Base-by-base conservation (phyloP, 2,329 filamentous ascomycete genomes). In the Epichloe sibirici region DNA sequence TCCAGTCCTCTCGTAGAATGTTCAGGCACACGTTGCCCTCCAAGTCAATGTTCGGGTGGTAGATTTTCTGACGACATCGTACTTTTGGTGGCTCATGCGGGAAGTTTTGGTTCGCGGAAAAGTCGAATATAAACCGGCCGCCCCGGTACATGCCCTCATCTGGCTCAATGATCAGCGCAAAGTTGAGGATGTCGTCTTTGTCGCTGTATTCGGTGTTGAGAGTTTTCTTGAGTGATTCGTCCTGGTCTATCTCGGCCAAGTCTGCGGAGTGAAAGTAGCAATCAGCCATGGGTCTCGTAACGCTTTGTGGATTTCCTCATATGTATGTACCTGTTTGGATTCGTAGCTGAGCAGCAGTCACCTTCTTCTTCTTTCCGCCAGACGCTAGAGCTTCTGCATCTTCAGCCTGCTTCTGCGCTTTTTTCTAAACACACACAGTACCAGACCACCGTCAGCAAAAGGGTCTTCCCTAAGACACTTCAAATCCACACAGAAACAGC, bases 1-100 rank as follows among this genome's bases (percentile, higher is more conserved):
- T 98, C 93, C 93, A 98, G 73, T 98, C 93, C 73, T 98, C 93
- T 56, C 93, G 78, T 64, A 98, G 71, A 63, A 98, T 98, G 69
- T 98, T 98, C 64, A 98, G 73, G 74, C 93, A 98, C 57, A 98
- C 90, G 66, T 98, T 98, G 61, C 93, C 93, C 67, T 97, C 89
- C 42, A 95, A 78, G 65, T 98, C 93, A 66, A 98, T 98, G 70
- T 98, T 98, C 5, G 93, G 93, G 68, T 98, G 93, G 73, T 98
- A 98, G 63, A 98, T 97, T 77, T 95, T 97, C 72, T 98, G 88
- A 61, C 84, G 86, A 73, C 93, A 97, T 65, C 88, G 93, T 61
- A 98, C 93, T 72, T 97, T 97, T 21, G 93, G 93, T 57, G 93
- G 90, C 68, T 97, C 90, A 72, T 97, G 93, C 0, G 93, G 93